phyloP scores from a whole-genome alignment of 768 basidiomycete species.

The Arthromyces matolae region DNA sequence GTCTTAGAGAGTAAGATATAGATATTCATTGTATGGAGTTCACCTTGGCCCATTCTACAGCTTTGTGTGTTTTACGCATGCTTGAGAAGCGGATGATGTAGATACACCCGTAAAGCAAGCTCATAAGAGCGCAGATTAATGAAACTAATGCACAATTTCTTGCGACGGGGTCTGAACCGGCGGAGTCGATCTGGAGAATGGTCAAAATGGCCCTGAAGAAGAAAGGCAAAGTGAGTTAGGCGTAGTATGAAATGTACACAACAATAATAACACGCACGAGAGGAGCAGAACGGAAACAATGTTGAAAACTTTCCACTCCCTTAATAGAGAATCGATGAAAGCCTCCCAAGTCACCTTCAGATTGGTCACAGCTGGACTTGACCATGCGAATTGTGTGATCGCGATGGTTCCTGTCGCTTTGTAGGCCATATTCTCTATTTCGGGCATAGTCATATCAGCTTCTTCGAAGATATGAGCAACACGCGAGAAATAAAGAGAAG shows the following conservation, averaged over 20 bases:
- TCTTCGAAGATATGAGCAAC: conserved; percentile 76
- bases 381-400: conserved; percentile 22
- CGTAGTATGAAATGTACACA: not conserved
- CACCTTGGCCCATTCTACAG: conserved; percentile 59
- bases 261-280: conserved; percentile 14
- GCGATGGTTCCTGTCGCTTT: conserved; percentile 30
- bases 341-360: conserved; percentile 33
- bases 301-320: conserved; percentile 20
- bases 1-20: too few relatives aligned
- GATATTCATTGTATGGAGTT: too few relatives aligned
- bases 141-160: conserved; percentile 50
- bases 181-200: conserved; percentile 24
- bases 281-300: conserved; percentile 18
- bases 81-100: conserved; percentile 58
- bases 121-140: conserved; percentile 53
- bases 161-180: conserved; percentile 46
- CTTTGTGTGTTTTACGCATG: conserved; percentile 60
- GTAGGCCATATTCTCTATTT: conserved; percentile 51
- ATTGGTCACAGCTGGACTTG: conserved; percentile 37
- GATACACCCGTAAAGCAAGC: conserved; percentile 55
- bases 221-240: not conserved
- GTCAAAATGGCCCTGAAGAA: conserved; percentile 18
- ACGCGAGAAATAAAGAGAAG: conserved; percentile 71
- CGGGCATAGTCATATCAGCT: conserved; percentile 68
- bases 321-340: conserved; percentile 18